Percentiles rank a stretch among this genome's conserved stretches.
Evolutionary conservation across 257 asterid genomes (phyloP).

Genomic region (Scutellaria baicalensis): DNA sequence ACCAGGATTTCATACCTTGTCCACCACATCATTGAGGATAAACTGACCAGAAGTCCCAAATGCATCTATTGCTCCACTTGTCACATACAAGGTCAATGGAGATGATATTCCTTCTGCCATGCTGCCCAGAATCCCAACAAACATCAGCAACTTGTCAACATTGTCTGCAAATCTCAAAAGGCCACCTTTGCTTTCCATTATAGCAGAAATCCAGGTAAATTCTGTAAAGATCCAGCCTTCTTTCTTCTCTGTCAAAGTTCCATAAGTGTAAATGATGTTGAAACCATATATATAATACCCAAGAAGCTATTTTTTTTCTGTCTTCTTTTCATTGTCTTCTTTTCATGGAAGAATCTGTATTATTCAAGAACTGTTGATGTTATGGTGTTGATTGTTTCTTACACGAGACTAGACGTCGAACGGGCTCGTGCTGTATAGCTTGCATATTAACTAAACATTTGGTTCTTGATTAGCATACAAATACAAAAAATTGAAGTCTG

Average conservation of each 20-base stretch:
- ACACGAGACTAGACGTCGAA: not conserved
- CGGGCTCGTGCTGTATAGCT: not conserved
- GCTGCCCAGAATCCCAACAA: conserved; percentile 21
- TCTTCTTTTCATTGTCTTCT: conserved; percentile 8
- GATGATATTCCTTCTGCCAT: conserved; percentile 28
- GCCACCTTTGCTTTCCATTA: conserved; percentile 15
- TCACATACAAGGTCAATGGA: conserved; percentile 24
- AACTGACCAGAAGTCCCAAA: conserved; percentile 27
- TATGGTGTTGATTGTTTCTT: too few species aligned
- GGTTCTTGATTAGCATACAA: not conserved
- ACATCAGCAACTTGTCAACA: conserved; percentile 23
- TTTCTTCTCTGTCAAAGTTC: not conserved
- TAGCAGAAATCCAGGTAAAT: not conserved
- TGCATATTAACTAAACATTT: not conserved
- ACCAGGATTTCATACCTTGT: conserved; percentile 15
- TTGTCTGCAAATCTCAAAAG: conserved; percentile 32
- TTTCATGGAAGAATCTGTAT: not conserved
- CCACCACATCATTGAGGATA: conserved; percentile 15
- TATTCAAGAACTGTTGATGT: not conserved
- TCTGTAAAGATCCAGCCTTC: not conserved
- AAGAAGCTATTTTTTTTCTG: not conserved
- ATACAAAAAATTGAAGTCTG: not conserved
- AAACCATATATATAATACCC: too few species aligned
- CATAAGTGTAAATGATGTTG: not conserved
- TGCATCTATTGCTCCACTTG: conserved; percentile 38